Evolutionary conservation across 306 rosid species (phyloP), one percentile per base, ranked within the genome.

Genomic region (Prunus dulcis): DNA sequence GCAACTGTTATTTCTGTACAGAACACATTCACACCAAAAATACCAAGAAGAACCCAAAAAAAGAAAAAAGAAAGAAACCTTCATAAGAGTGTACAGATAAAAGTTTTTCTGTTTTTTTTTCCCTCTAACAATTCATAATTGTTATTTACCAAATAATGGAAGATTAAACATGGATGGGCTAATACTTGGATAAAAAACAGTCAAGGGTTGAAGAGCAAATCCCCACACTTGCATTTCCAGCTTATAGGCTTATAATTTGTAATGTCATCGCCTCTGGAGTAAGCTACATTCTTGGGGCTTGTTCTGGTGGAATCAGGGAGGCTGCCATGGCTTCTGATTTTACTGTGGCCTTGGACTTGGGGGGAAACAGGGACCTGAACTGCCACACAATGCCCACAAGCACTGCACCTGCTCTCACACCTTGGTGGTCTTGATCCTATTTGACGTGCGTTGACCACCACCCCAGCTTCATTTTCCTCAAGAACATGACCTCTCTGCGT

Each of bases 191-290:
- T 12, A 2, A 13, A 34, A 32, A 76, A 43, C 3, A 13, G 11
- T 84, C 82, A 93, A 38, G 97, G 98, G 78, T 93, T 85, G 85
- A 86, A 89, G 51, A 87, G 52, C 76, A 80, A 72, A 76, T 93
- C 78, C 49, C 97, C 93, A 72, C 98, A 91, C 69, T 88, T 93
- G 89, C 98, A 93, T 72, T 88, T 91, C 93, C 97, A 91, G 79
- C 97, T 87, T 47, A 93, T 84, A 58, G 97, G 98, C 73, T 90
- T 93, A 81, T 93, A 93, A 76, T 91, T 91, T 38, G 96, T 84
- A 80, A 84, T 81, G 13, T 76, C 86, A 43, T 87, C 93, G 4
- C 86, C 83, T 87, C 93, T 88, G 12, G 87, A 86, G 63, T 71
- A 64, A 17, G 83, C 80, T 27, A 80, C 17, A 3, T 41, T 28